Percentiles rank a stretch among this genome's conserved stretches.
phyloP scores from a whole-genome alignment of 129 eudicot genomes.

The Solidago caesia region DNA sequence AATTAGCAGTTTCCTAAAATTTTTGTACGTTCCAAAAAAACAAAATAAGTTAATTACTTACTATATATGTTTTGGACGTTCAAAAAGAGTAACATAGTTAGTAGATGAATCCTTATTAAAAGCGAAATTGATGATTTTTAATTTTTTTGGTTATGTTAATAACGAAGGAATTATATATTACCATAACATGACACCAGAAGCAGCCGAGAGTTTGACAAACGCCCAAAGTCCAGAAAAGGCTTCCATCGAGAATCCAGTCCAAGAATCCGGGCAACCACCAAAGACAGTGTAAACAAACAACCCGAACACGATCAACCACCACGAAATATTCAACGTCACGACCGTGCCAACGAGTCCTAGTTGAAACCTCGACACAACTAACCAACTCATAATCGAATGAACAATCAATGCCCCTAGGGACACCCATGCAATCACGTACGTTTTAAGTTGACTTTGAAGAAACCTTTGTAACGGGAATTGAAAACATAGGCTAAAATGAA shows the following conservation, averaged over 20 bases:
- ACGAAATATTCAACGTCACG: slow-evolving; percentile 54
- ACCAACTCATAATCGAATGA: slow-evolving; percentile 59
- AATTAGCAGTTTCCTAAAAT: too few species aligned
- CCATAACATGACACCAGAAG: slow-evolving; percentile 98
- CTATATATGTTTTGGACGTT: too few species aligned
- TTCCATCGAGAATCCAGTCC: slow-evolving; percentile 72
- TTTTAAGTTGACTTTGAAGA: slow-evolving; percentile 80
- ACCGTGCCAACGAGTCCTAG: slow-evolving; percentile 60
- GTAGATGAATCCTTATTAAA: too few species aligned
- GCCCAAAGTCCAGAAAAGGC: slow-evolving; percentile 77
- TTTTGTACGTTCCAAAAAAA: not conserved
- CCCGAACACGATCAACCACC: slow-evolving; percentile 65
- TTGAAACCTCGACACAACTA: slow-evolving; percentile 43
- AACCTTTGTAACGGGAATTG: slow-evolving; percentile 77
- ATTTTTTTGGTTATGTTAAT: too few species aligned
- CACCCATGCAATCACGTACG: slow-evolving; percentile 63
- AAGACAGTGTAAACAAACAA: slow-evolving; percentile 39
- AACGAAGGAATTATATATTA: slow-evolving; percentile 14
- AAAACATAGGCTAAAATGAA: slow-evolving; percentile 73
- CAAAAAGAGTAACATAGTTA: too few species aligned
- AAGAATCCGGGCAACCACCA: slow-evolving; percentile 72
- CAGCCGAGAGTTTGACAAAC: slow-evolving; percentile 74
- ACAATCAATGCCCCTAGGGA: slow-evolving; percentile 46
- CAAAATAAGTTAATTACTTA: not conserved
- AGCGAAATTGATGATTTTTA: too few species aligned